Base-by-base conservation (phyloP, 2,329 filamentous ascomycete species). In the Emmonsiellopsis sp. region DNA sequence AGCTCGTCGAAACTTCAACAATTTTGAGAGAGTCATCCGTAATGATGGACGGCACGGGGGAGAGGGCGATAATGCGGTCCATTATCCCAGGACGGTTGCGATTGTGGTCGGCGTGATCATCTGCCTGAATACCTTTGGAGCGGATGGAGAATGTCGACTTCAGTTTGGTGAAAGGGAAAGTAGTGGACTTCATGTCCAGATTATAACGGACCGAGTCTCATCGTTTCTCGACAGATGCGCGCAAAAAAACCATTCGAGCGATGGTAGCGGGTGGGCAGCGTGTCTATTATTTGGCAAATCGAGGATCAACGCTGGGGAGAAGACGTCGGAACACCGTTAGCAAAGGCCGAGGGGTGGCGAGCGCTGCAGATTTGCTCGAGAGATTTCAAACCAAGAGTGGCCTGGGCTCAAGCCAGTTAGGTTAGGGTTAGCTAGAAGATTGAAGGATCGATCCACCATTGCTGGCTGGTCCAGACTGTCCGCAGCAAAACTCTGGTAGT, bases 1-100 rank as follows among this genome's bases (percentile, higher is more conserved):
- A 72, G 55, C 71, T 74, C 36, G 73, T 65, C 3, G 76, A 79
- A 3, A 73, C 68, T 49, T 75, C 63, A 17, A 69, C 39, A n/a
- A 74, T 59, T n/a, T 57, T 61, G 11, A 72, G 57, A 6, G 65
- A 60, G 5, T 64, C 57, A 53, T 74, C 65, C 11, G 73, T 62
- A 32, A 74, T 57, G n/a, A 71, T 57, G 1, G 69, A 71, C 2
- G 71, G 71, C 6, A 63, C 61, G 0, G 71, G 69, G 0, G 67
- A 68, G 27, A 61, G 50, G 21, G 56, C 46, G 44, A 65, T 57
- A 46, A 67, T 61, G 17, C 55, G 54, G n/a, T 55, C 58, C 55
- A 66, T 42, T 27, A 47, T 37, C 17, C n/a, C 37, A 36, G 45
- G 33, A 36, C 13, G n/a, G 14, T n/a, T 17, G 45, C n/a, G 45